A percentile compares a stretch with the other conserved stretches of the same genome.
Evolutionary conservation across 495 filamentous ascomycete species (phyloP).

Genomic region (Chaetomium tenue): DNA sequence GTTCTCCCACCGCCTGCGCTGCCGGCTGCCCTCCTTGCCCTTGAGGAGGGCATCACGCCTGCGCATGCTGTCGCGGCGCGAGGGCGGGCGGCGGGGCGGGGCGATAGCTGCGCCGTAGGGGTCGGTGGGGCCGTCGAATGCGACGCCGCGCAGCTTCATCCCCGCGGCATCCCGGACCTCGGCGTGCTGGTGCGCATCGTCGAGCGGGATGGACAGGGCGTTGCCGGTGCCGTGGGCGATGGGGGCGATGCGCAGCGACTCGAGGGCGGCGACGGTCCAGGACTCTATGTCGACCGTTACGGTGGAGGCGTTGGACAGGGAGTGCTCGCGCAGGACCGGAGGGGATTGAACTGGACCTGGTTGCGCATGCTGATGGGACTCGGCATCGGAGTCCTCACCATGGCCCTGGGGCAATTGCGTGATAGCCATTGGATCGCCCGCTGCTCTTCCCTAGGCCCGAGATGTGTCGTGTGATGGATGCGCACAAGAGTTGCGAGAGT

Average conservation of each 20-base stretch:
- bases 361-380: conserved; percentile 19
- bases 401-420: conserved; percentile 13
- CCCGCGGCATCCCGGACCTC: conserved; percentile 3
- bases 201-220: conserved; percentile 50
- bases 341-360: conserved; percentile 17
- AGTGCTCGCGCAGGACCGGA: conserved; percentile 28
- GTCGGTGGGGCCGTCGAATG: conserved; percentile 9
- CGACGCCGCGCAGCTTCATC: conserved; percentile 30
- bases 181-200: conserved; percentile 23
- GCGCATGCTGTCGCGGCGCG: conserved; percentile 47
- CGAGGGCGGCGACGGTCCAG: conserved; percentile 50
- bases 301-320: conserved; percentile 36
- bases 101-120: conserved; percentile 26
- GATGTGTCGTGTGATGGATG: not conserved
- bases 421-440: conserved; percentile 27
- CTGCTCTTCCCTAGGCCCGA: not conserved
- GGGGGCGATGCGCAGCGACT: conserved; percentile 50
- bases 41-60: conserved; percentile 74
- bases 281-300: conserved; percentile 47
- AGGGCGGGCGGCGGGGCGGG: conserved; percentile 38
- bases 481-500: not conserved
- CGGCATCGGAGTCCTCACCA: conserved; percentile 20
- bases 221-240: conserved; percentile 44
- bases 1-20: conserved; percentile 92
- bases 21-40: conserved; percentile 87